Conservation (phyloP, 208 protist species). For the Strigomonas culicis region DNA sequence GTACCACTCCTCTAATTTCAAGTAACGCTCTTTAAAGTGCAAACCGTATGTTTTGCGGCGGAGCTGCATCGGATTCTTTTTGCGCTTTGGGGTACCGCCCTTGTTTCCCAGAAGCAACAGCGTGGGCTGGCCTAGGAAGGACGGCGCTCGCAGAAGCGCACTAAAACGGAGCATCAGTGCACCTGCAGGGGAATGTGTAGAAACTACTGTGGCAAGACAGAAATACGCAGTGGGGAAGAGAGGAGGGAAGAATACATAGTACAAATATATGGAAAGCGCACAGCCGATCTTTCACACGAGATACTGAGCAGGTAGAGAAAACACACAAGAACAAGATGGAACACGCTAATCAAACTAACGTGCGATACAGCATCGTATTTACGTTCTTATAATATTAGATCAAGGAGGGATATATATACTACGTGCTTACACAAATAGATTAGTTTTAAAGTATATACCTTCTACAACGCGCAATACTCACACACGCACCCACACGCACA, state of each 20-base stretch:
- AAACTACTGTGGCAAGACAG: background rate
- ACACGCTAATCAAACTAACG: background rate
- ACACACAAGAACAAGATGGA: background rate
- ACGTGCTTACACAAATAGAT: too few species aligned
- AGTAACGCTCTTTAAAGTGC: slow-evolving; percentile 89
- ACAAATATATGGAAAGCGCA: background rate
- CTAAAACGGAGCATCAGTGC: slow-evolving; percentile 9
- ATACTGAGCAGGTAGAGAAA: background rate
- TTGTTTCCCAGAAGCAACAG: slow-evolving; percentile 73
- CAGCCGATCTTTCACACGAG: background rate
- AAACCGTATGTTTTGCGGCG: slow-evolving; percentile 82
- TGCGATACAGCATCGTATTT: background rate
- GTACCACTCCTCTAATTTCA: slow-evolving; percentile 90
- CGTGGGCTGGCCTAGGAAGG: slow-evolving; percentile 59
- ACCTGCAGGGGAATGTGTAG: background rate
- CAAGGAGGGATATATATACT: too few species aligned
- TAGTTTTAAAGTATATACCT: too few species aligned
- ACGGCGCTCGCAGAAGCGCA: slow-evolving; percentile 16
- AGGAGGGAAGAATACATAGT: background rate
- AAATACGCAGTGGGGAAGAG: background rate
- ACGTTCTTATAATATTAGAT: background rate
- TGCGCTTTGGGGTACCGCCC: slow-evolving; percentile 87
- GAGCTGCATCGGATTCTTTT: slow-evolving; percentile 87
- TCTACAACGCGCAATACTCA: too few species aligned
- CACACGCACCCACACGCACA: too few species aligned